phyloP scores from a whole-genome alignment of 2,329 filamentous ascomycete species.

The Raffaelea deltoideospora region DNA sequence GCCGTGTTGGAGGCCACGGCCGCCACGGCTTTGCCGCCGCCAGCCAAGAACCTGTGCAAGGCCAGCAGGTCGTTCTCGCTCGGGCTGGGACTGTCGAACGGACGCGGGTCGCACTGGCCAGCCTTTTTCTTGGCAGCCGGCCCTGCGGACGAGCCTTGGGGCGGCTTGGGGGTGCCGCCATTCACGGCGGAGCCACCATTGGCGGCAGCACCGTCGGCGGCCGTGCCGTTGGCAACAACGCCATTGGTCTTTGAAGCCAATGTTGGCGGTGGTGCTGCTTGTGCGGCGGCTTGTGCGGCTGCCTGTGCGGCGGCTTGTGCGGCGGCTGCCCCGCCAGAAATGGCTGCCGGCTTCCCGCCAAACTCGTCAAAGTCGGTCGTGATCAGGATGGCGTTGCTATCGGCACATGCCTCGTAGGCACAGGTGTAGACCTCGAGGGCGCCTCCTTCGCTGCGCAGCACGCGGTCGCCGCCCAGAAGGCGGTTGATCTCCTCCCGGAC shows the following conservation, averaged over 20 bases:
- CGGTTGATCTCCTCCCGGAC: constrained; percentile 33
- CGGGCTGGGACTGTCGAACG: constrained; percentile 21
- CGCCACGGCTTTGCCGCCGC: constrained; percentile 5
- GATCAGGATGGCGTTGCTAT: constrained; percentile 34
- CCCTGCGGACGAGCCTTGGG: background rate
- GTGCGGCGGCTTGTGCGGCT: too few relatives aligned
- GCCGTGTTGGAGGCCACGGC: background rate
- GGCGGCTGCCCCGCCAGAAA: constrained; percentile 13
- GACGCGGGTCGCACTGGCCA: constrained; percentile 27
- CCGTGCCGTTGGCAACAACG: background rate
- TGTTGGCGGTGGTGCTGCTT: too few relatives aligned
- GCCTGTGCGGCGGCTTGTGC: constrained; percentile 13
- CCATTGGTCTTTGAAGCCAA: too few relatives aligned
- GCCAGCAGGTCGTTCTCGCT: constrained; percentile 30
- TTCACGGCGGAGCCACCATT: too few relatives aligned
- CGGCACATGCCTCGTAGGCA: constrained; percentile 32
- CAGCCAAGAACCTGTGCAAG: constrained; percentile 30
- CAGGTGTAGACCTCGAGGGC: constrained; percentile 31
- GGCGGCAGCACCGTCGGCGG: background rate
- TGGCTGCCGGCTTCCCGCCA: constrained; percentile 16
- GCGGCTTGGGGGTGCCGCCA: too few relatives aligned
- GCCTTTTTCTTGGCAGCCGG: constrained; percentile 13
- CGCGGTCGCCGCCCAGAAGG: constrained; percentile 20
- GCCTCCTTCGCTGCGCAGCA: constrained; percentile 21
- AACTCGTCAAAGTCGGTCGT: constrained; percentile 44